Evolutionary conservation across 345 rosid genomes (phyloP).

Genomic region (Geranium rotundifolium): DNA sequence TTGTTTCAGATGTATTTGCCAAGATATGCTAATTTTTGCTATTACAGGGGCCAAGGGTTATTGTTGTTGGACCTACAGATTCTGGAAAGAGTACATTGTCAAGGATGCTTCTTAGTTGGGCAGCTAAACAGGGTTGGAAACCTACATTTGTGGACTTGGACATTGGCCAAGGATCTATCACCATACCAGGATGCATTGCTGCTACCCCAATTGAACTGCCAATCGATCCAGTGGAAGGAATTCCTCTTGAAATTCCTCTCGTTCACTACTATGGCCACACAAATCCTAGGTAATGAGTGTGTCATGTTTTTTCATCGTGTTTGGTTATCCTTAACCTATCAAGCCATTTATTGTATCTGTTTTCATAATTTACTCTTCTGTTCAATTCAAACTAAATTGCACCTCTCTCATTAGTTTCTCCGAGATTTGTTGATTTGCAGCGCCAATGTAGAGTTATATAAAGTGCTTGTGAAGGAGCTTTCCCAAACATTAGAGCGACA

Average conservation of each 20-base stretch:
- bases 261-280: slow-evolving; percentile 79
- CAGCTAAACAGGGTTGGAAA: slow-evolving; percentile 85
- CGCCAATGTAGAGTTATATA: slow-evolving; percentile 62
- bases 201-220: slow-evolving; percentile 93
- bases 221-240: slow-evolving; percentile 87
- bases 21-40: slow-evolving; percentile 2
- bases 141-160: slow-evolving; percentile 86
- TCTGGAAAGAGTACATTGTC: slow-evolving; percentile 88
- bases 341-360: no score
- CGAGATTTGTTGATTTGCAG: slow-evolving; percentile 25
- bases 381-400: no score
- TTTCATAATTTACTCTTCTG: no score
- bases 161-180: slow-evolving; percentile 88
- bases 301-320: no score
- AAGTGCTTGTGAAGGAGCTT: slow-evolving; percentile 72
- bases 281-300: slow-evolving; percentile 43
- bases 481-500: slow-evolving; percentile 73
- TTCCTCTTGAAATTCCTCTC: slow-evolving; percentile 80
- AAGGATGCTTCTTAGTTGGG: slow-evolving; percentile 96
- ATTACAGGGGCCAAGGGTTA: slow-evolving; percentile 75
- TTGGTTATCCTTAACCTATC: no score
- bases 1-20: no score
- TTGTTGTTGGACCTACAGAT: slow-evolving; percentile 83
- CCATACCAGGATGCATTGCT: slow-evolving; percentile 75
- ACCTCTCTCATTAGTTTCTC: no score